These are phyloP conservation scores for Lentinula sp. DNA, from an alignment of 768 basidiomycete genomes.

Conservation along the genomic window DNA sequence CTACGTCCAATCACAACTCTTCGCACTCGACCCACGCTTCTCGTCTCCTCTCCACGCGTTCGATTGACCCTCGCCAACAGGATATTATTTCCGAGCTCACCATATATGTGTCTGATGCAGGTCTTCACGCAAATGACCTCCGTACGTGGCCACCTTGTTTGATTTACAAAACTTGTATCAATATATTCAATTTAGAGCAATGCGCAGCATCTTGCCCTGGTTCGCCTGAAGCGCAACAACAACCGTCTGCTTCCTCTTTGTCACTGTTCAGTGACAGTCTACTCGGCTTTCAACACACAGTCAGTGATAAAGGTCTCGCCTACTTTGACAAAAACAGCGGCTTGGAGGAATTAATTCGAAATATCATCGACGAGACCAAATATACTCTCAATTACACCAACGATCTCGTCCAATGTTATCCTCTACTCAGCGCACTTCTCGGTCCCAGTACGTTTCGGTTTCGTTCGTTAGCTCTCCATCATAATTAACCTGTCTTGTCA, in stretches of 20 bases:
- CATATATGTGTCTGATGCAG: neutral
- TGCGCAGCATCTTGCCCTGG: neutral
- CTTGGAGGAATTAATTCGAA: conserved; percentile 45
- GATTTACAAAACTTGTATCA: too few relatives aligned
- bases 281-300: conserved; percentile 21
- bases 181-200: neutral
- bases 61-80: neutral
- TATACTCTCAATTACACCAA: conserved; percentile 27
- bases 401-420: conserved; percentile 30
- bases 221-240: neutral
- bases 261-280: conserved; percentile 24
- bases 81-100: neutral
- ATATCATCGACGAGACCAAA: conserved; percentile 44
- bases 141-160: neutral
- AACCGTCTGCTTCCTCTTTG: neutral
- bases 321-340: conserved; percentile 39
- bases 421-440: conserved; percentile 42
- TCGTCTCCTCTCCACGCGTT: neutral
- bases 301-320: conserved; percentile 43
- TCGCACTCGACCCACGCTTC: neutral
- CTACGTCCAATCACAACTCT: neutral
- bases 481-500: conserved; percentile 15
- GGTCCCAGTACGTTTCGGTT: conserved; percentile 40
- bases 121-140: neutral
- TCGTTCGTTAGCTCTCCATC: neutral